phyloP scores from a whole-genome alignment of 73 alveolate species.

The Tetrahymena malaccensis region DNA sequence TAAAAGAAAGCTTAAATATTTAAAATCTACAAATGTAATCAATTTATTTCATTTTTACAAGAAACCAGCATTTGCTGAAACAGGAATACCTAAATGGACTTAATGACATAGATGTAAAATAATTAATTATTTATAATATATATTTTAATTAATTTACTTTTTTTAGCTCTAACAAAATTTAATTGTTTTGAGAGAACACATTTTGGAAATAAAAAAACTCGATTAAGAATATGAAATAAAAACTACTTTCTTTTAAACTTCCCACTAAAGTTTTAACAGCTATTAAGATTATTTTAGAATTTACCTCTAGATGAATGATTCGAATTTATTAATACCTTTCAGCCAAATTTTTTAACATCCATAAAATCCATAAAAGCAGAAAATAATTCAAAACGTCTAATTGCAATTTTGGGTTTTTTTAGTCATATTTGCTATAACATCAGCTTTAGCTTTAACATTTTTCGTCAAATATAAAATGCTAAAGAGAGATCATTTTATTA shows the following conservation, averaged over 20 bases:
- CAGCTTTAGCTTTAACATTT: too few relatives aligned
- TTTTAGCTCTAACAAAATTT: not conserved
- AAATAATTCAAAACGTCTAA: too few relatives aligned
- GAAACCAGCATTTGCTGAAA: not conserved
- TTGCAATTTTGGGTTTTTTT: not conserved
- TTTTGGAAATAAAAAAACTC: not conserved
- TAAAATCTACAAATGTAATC: not conserved
- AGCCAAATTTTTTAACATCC: not conserved
- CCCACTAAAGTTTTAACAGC: not conserved
- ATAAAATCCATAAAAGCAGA: too few relatives aligned
- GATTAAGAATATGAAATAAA: not conserved
- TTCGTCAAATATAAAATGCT: too few relatives aligned
- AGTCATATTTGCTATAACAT: not conserved
- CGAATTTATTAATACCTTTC: not conserved
- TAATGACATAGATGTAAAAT: not conserved
- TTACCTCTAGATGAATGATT: too few relatives aligned
- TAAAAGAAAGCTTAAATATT: too few relatives aligned
- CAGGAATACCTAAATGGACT: not conserved
- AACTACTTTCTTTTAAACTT: not conserved
- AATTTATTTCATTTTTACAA: not conserved
- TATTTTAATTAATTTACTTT: too few relatives aligned
- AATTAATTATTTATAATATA: too few relatives aligned
- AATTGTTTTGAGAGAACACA: not conserved
- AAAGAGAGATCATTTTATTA: too few relatives aligned
- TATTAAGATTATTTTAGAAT: not conserved